Conservation (phyloP, 1,139 yeast genomes). For the Pichia sp. region DNA sequence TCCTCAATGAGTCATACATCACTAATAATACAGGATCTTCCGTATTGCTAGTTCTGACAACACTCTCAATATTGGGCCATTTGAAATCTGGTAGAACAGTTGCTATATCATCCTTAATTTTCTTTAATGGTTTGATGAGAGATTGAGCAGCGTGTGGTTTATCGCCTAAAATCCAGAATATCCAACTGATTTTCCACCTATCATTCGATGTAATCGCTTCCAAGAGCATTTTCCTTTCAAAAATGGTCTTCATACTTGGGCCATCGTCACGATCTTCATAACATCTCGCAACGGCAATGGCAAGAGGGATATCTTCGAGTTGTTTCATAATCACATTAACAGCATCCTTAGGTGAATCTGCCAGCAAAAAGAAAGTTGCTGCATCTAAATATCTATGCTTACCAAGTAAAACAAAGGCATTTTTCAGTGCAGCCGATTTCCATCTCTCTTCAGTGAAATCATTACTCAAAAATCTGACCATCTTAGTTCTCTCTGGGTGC, state of each 20-base stretch:
- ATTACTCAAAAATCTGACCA: slow-evolving; percentile 66
- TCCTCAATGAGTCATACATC: slow-evolving; percentile 56
- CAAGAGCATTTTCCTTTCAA: slow-evolving; percentile 50
- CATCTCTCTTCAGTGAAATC: slow-evolving; percentile 72
- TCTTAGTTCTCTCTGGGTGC: slow-evolving; percentile 76
- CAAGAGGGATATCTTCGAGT: slow-evolving; percentile 60
- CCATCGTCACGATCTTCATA: slow-evolving; percentile 52
- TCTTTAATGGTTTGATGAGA: slow-evolving; percentile 49
- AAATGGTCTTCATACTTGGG: slow-evolving; percentile 41
- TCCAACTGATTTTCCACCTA: slow-evolving; percentile 80
- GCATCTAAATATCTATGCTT: slow-evolving; percentile 85
- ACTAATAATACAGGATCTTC: slow-evolving; percentile 76
- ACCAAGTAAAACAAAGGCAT: slow-evolving; percentile 85
- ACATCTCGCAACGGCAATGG: slow-evolving; percentile 73
- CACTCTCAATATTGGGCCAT: slow-evolving; percentile 33
- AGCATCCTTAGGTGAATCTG: slow-evolving; percentile 68
- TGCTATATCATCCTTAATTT: slow-evolving; percentile 29
- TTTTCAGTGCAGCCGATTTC: slow-evolving; percentile 83
- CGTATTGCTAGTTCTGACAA: slow-evolving; percentile 26
- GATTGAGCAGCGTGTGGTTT: slow-evolving; percentile 57
- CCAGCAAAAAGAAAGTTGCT: slow-evolving; percentile 84
- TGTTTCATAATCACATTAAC: slow-evolving; percentile 66
- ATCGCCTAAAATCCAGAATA: slow-evolving; percentile 59
- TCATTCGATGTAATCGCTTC: slow-evolving; percentile 57
- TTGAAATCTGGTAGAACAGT: slow-evolving; percentile 26